phyloP scores from a whole-genome alignment of 2,329 filamentous ascomycete genomes.

The Scorias spongiosa region DNA sequence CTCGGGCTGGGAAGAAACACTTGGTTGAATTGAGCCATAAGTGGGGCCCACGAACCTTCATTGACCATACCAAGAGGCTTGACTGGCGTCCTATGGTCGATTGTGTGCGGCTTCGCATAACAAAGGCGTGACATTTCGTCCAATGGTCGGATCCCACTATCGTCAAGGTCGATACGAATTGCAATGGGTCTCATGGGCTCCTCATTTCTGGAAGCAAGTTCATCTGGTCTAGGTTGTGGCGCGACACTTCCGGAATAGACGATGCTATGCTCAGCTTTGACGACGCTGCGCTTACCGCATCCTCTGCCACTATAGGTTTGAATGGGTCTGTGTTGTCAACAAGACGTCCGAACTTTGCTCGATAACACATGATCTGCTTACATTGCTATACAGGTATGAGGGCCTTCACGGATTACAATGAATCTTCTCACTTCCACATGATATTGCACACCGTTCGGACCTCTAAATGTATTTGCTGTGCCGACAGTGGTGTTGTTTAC shows the following conservation, averaged over 20 bases:
- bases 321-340: not conserved
- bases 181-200: constrained; percentile 5
- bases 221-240: constrained; percentile 1
- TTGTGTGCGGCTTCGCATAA: constrained; percentile 7
- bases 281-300: not conserved
- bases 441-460: constrained; percentile 4
- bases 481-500: not conserved
- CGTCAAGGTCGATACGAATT: constrained; percentile 8
- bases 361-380: not conserved
- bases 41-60: not conserved
- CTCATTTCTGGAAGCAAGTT: constrained; percentile 4
- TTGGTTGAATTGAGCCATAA: constrained; percentile 2
- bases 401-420: constrained; percentile 10
- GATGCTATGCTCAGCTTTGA: constrained; percentile 13
- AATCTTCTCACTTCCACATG: constrained; percentile 12
- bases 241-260: constrained; percentile 9
- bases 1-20: not conserved
- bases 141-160: not conserved
- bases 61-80: constrained; percentile 9
- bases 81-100: constrained; percentile 13
- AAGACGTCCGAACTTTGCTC: too few species aligned
- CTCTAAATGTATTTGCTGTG: not conserved
- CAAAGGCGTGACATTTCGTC: constrained; percentile 8
- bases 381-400: constrained; percentile 7
- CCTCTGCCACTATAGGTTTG: not conserved